phyloP scores from a whole-genome alignment of 768 basidiomycete species.

The Megacollybia marginata region DNA sequence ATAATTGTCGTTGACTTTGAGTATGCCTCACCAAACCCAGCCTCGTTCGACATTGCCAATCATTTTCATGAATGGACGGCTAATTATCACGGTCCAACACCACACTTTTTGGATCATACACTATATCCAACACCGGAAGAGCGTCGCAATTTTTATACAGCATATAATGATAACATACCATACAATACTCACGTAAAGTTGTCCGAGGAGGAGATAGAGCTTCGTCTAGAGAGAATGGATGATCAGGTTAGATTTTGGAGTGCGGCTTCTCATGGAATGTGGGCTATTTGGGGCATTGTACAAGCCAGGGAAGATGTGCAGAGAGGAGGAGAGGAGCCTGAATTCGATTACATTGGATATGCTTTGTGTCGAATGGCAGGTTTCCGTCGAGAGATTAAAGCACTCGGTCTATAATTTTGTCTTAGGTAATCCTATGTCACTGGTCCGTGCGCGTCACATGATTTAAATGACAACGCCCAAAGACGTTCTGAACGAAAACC shows the following conservation, averaged over 20 bases:
- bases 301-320: constrained; percentile 77
- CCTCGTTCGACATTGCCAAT: constrained; percentile 93
- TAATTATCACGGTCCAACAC: constrained; percentile 69
- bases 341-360: constrained; percentile 89
- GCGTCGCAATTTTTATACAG: constrained; percentile 75
- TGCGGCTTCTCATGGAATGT: constrained; percentile 84
- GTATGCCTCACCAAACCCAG: constrained; percentile 88
- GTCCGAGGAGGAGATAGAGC: constrained; percentile 25
- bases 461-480: constrained; percentile 5
- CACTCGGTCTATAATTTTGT: constrained; percentile 28
- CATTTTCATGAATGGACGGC: constrained; percentile 98
- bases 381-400: constrained; percentile 50
- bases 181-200: constrained; percentile 23
- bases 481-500: constrained; percentile 53
- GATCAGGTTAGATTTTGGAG: constrained; percentile 82
- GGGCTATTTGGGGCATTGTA: constrained; percentile 93
- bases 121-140: constrained; percentile 69
- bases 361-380: constrained; percentile 58
- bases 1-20: constrained; percentile 97
- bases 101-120: constrained; percentile 55
- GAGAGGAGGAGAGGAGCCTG: constrained; percentile 48
- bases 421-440: not conserved
- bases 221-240: constrained; percentile 55
- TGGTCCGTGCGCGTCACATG: constrained; percentile 4
- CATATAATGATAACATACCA: constrained; percentile 62